Evolutionary conservation across 2,329 filamentous ascomycete species (phyloP).

Genomic region (Colletotrichum endophyticum): DNA sequence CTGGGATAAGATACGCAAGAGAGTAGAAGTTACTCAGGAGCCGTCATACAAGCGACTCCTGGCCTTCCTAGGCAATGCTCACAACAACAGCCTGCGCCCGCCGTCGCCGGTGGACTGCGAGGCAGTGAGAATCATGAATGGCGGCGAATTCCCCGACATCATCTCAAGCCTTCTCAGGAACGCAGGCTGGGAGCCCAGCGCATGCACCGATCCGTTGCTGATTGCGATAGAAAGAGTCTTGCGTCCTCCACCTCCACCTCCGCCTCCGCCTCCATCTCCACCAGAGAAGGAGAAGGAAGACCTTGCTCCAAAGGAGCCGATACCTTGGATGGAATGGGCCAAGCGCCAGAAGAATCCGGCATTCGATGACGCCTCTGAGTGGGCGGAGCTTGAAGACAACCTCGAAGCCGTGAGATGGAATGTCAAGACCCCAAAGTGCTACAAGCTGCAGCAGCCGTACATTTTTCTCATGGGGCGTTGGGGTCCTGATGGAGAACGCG

Average conservation of each 20-base stretch:
- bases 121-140: background rate
- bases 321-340: background rate
- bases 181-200: background rate
- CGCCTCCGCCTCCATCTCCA: background rate
- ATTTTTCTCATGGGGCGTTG: background rate
- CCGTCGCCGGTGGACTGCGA: background rate
- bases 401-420: background rate
- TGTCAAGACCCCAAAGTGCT: background rate
- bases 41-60: background rate
- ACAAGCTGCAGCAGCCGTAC: background rate
- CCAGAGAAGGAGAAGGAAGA: background rate
- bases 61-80: background rate
- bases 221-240: background rate
- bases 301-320: background rate
- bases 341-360: background rate
- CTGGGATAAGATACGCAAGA: background rate
- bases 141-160: background rate
- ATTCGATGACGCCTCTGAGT: background rate
- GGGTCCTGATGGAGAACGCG: background rate
- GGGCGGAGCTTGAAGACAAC: background rate
- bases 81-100: background rate
- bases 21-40: background rate
- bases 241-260: background rate
- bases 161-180: background rate
- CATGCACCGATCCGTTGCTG: background rate